Conservation (phyloP, 768 basidiomycete species). For the Rhodotorula toruloides region DNA sequence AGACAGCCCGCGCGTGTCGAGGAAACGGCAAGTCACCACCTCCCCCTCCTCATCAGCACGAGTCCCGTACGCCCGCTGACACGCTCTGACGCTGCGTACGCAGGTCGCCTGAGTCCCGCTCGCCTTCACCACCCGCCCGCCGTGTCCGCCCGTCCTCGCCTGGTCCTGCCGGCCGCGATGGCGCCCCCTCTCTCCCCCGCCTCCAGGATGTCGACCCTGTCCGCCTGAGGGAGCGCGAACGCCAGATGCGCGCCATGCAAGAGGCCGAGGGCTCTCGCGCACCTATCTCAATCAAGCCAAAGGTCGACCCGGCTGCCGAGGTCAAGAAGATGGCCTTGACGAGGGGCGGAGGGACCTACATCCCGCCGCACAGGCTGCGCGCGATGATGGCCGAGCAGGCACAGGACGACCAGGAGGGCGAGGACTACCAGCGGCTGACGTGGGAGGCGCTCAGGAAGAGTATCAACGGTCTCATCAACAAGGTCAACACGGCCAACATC, state of each 20-base stretch:
- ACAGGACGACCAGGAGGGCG: slow-evolving; percentile 72
- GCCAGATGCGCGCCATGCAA: slow-evolving; percentile 66
- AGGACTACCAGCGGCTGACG: slow-evolving; percentile 88
- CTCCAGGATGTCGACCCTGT: slow-evolving; percentile 65
- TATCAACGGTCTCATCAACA: slow-evolving; percentile 98
- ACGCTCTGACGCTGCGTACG: neutral
- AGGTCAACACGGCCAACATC: slow-evolving; percentile 95
- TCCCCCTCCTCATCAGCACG: neutral
- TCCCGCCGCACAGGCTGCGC: slow-evolving; percentile 87
- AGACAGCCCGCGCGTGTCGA: neutral
- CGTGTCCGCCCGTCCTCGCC: slow-evolving; percentile 27
- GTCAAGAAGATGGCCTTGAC: slow-evolving; percentile 49
- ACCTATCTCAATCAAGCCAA: slow-evolving; percentile 53
- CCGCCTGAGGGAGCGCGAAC: slow-evolving; percentile 69
- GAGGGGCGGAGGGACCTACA: slow-evolving; percentile 88
- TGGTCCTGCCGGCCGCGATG: neutral
- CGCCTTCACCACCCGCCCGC: slow-evolving; percentile 27
- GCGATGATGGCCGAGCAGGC: slow-evolving; percentile 70
- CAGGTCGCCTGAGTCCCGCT: slow-evolving; percentile 29
- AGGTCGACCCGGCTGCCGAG: slow-evolving; percentile 49
- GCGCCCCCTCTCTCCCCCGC: slow-evolving; percentile 23
- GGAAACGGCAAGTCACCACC: slow-evolving; percentile 29
- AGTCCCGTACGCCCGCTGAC: neutral
- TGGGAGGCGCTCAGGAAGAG: slow-evolving; percentile 98
- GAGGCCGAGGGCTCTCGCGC: slow-evolving; percentile 57